Conservation (phyloP, 2,329 filamentous ascomycete genomes). For the Fusarium albosuccineum region DNA sequence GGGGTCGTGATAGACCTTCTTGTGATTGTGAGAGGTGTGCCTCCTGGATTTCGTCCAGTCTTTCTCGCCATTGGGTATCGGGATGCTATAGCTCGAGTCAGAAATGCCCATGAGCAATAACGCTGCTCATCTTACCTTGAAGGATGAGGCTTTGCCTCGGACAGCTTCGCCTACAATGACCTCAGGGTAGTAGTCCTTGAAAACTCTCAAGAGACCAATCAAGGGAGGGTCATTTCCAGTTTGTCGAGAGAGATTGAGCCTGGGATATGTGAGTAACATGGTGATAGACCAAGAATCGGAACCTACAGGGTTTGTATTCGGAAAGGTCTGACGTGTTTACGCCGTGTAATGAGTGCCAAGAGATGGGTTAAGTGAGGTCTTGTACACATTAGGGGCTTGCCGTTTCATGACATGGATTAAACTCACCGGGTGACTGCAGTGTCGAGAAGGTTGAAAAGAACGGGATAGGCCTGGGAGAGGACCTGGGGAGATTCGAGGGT, state of each 20-base stretch:
- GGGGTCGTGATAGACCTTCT: conserved; percentile 52
- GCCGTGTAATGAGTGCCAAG: conserved; percentile 81
- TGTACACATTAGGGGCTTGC: conserved; percentile 34
- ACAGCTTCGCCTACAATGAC: conserved; percentile 81
- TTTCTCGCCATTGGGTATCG: conserved; percentile 79
- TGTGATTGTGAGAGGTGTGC: conserved; percentile 63
- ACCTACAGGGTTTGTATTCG: conserved; percentile 81
- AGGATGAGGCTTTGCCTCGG: conserved; percentile 70
- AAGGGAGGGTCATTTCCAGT: conserved; percentile 80
- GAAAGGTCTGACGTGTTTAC: conserved; percentile 86
- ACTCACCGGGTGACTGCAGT: conserved; percentile 78
- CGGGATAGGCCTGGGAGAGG: conserved; percentile 77
- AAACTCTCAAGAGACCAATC: conserved; percentile 81
- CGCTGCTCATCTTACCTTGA: conserved; percentile 60
- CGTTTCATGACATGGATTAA: not conserved
- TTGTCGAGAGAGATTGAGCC: conserved; percentile 69
- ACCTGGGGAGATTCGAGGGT: conserved; percentile 72
- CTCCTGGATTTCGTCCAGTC: conserved; percentile 76
- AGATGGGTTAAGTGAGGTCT: conserved; percentile 79
- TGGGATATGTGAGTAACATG: conserved; percentile 45
- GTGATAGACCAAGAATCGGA: not conserved
- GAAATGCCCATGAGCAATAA: not conserved
- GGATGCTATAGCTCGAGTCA: conserved; percentile 68
- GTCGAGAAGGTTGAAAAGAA: conserved; percentile 85
- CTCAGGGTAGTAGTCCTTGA: conserved; percentile 91